phyloP scores from a whole-genome alignment of 805 yeast genomes.

The Pichia cephalocereana region DNA sequence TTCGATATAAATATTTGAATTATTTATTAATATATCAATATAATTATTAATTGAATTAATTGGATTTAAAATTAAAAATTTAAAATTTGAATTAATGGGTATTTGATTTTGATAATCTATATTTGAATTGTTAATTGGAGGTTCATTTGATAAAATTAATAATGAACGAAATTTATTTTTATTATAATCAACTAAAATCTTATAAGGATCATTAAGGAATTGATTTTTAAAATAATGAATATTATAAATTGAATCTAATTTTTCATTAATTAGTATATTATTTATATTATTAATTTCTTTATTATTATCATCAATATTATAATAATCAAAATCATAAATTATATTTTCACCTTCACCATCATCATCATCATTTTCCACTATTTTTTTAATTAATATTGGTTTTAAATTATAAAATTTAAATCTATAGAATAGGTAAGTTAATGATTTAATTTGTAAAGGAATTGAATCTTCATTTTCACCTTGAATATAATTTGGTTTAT shows the following conservation, averaged over 20 bases:
- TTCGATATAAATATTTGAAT: constrained; percentile 48
- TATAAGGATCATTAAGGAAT: constrained; percentile 47
- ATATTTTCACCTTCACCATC: not conserved
- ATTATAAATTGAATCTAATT: constrained; percentile 51
- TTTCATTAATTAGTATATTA: constrained; percentile 21
- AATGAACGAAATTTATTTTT: constrained; percentile 59
- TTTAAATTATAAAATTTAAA: constrained; percentile 7
- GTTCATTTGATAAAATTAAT: constrained; percentile 44
- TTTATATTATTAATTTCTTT: not conserved
- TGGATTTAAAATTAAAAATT: constrained; percentile 33
- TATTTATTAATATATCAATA: constrained; percentile 32
- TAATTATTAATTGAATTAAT: constrained; percentile 37
- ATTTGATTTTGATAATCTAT: constrained; percentile 4
- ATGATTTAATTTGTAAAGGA: constrained; percentile 52
- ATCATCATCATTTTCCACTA: not conserved
- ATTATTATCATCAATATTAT: not conserved
- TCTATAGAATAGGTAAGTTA: constrained; percentile 44
- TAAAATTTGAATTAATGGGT: constrained; percentile 21
- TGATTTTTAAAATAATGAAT: constrained; percentile 31
- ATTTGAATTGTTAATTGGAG: constrained; percentile 29
- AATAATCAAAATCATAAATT: constrained; percentile 5
- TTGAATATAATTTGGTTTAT: constrained; percentile 39
- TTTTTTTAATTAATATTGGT: constrained; percentile 29
- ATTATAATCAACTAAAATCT: constrained; percentile 56
- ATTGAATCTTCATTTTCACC: constrained; percentile 47